These are phyloP conservation scores for Eucalyptus curtisii DNA, from an alignment of 345 rosid genomes.

Conservation along the genomic window DNA sequence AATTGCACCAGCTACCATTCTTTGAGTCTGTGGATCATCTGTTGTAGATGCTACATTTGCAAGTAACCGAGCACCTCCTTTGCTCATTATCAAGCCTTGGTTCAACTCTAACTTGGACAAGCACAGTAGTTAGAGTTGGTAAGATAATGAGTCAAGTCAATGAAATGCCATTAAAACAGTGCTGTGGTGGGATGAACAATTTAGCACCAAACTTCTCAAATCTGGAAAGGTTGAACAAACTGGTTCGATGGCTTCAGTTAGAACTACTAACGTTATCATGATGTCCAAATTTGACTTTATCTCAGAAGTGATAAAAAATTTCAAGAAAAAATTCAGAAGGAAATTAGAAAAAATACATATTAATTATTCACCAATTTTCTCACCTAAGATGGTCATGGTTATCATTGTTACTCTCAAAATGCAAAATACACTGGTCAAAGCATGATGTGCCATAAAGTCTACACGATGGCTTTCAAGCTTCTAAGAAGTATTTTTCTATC, in stretches of 20 bases:
- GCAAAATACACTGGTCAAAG: not conserved
- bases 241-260: not conserved
- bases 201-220: not conserved
- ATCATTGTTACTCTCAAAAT: not conserved
- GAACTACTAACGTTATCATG: not conserved
- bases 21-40: conserved; percentile 77
- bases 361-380: not conserved
- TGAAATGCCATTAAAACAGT: not conserved
- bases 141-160: not conserved
- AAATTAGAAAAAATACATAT: not conserved
- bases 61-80: conserved; percentile 71
- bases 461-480: not conserved
- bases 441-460: not conserved
- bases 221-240: not conserved
- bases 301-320: not conserved
- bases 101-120: conserved; percentile 41
- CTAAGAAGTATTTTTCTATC: not conserved
- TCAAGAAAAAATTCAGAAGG: not conserved
- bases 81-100: conserved; percentile 80
- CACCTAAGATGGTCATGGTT: not conserved
- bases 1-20: conserved; percentile 96
- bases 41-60: conserved; percentile 64
- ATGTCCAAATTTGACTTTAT: not conserved
- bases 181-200: not conserved
- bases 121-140: not conserved